Conservation (phyloP, 768 basidiomycete genomes). For the Galerina sulciceps region DNA sequence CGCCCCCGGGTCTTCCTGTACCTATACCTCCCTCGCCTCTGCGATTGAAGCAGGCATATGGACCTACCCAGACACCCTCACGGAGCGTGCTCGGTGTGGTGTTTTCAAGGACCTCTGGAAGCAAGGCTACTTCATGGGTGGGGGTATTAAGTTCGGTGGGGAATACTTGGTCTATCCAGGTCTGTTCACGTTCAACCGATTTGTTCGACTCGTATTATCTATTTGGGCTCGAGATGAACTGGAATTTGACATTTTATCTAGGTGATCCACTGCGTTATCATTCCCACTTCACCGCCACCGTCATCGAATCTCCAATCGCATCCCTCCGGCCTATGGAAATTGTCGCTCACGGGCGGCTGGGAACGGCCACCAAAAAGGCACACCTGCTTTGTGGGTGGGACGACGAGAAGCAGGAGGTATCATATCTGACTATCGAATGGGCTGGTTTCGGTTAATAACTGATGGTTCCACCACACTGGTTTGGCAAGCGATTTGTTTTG, state of each 20-base stretch:
- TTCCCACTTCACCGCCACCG: constrained; percentile 91
- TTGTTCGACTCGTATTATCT: neutral
- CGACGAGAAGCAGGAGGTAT: constrained; percentile 63
- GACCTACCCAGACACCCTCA: constrained; percentile 68
- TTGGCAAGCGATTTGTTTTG: too few species aligned
- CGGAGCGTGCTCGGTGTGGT: constrained; percentile 75
- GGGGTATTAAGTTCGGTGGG: constrained; percentile 92
- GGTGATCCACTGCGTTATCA: constrained; percentile 96
- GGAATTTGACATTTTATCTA: constrained; percentile 28
- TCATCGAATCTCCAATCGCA: constrained; percentile 64
- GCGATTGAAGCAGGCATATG: constrained; percentile 76
- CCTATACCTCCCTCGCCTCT: constrained; percentile 58
- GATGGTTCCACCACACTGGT: too few species aligned
- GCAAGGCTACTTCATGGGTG: constrained; percentile 85
- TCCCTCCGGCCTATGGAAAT: constrained; percentile 88
- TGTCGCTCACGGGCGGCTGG: constrained; percentile 92
- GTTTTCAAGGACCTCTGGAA: constrained; percentile 85
- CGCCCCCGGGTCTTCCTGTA: constrained; percentile 17
- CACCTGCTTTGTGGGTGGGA: constrained; percentile 93
- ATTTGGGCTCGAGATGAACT: neutral
- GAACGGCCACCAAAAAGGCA: constrained; percentile 96
- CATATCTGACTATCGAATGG: constrained; percentile 88
- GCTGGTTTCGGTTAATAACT: constrained; percentile 76
- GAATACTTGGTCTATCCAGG: constrained; percentile 98
- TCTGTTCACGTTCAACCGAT: constrained; percentile 33